These are phyloP conservation scores for Metschnikowia gruessii DNA, from an alignment of 805 yeast genomes.

Conservation along the genomic window DNA sequence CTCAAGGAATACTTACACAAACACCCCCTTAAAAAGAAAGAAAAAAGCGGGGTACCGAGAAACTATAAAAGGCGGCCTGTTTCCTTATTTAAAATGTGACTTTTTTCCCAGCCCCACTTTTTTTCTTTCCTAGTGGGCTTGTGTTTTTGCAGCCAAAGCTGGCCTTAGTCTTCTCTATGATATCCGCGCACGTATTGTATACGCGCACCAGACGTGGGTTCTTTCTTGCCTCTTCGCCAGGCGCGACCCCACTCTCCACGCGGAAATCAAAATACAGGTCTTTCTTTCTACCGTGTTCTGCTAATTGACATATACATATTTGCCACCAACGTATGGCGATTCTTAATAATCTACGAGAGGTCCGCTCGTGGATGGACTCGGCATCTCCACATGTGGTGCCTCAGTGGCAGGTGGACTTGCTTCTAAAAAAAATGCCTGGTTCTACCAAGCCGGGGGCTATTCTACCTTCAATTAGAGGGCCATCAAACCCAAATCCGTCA, in stretches of 20 bases:
- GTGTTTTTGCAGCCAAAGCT: not conserved
- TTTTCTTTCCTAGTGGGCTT: not conserved
- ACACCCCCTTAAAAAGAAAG: no score
- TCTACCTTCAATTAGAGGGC: constrained; percentile 5
- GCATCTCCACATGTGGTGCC: constrained; percentile 14
- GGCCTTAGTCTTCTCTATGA: not conserved
- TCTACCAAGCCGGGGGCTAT: not conserved
- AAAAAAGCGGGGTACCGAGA: no score
- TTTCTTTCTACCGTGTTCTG: not conserved
- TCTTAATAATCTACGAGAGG: constrained; percentile 19
- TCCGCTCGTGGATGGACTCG: constrained; percentile 17
- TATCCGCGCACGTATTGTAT: not conserved
- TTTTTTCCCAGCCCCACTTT: no score
- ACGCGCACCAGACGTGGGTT: not conserved
- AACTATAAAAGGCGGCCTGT: no score
- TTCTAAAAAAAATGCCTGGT: constrained; percentile 1
- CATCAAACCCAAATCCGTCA: not conserved
- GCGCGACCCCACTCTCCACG: not conserved
- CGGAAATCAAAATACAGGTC: constrained; percentile 1
- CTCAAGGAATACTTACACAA: no score
- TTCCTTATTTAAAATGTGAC: no score
- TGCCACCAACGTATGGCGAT: constrained; percentile 17
- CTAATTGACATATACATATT: not conserved
- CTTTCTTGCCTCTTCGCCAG: not conserved
- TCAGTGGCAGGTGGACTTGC: constrained; percentile 11